Conservation (phyloP, 768 basidiomycete species). For the Amanita subjunquillea region DNA sequence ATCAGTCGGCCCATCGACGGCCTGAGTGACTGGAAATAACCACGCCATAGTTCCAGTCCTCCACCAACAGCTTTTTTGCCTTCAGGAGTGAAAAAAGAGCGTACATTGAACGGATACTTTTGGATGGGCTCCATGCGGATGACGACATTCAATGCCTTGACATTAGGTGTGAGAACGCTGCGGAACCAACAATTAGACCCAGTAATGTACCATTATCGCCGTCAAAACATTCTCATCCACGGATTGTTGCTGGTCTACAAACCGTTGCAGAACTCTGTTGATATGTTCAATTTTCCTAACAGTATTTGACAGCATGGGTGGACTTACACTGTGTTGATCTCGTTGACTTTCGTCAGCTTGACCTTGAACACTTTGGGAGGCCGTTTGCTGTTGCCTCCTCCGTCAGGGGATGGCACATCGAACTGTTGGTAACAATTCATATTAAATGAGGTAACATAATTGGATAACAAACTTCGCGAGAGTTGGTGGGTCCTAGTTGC, state of each 20-base stretch:
- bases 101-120: conserved; percentile 59
- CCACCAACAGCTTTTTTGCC: conserved; percentile 43
- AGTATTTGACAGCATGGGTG: background rate
- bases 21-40: conserved; percentile 73
- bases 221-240: conserved; percentile 54
- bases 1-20: conserved; percentile 55
- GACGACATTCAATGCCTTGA: conserved; percentile 62
- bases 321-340: conserved; percentile 35
- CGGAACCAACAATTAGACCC: background rate
- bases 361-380: conserved; percentile 63
- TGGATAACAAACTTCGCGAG: conserved; percentile 35
- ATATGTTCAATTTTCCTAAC: background rate
- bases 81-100: conserved; percentile 60
- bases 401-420: conserved; percentile 40
- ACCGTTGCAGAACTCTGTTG: conserved; percentile 49
- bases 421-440: conserved; percentile 31
- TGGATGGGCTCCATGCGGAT: conserved; percentile 66
- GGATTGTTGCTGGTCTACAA: conserved; percentile 52
- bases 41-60: conserved; percentile 67
- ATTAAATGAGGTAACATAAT: background rate
- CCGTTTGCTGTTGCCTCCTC: conserved; percentile 20
- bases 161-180: background rate
- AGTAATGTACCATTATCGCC: conserved; percentile 43
- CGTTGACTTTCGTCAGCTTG: conserved; percentile 45
- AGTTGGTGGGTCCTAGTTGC: conserved; percentile 41